A percentile compares a stretch with the other conserved stretches of the same genome.
Conservation (phyloP, 495 filamentous ascomycete species). For the Rhizodiscina lignyota region DNA sequence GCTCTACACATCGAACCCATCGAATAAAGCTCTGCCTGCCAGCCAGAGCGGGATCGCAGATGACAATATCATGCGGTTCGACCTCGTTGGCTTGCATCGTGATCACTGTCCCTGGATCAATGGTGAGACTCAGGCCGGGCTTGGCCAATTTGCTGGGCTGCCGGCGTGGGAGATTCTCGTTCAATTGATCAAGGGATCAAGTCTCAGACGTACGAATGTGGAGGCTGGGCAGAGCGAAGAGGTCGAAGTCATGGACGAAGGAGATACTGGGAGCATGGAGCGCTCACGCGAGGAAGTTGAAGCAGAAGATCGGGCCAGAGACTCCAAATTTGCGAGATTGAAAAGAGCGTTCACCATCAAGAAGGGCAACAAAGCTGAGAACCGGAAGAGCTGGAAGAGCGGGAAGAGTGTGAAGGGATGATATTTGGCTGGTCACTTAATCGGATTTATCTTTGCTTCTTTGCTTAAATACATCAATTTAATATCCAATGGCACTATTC, state of each 20-base stretch:
- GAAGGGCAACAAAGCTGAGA: no score
- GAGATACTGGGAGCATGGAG: not conserved
- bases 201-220: constrained; percentile 1
- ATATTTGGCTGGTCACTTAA: no score
- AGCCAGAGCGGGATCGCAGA: constrained; percentile 22
- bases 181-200: constrained; percentile 5
- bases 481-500: no score
- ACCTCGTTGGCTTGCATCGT: constrained; percentile 20
- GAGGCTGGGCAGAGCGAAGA: constrained; percentile 1
- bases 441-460: no score
- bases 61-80: constrained; percentile 15
- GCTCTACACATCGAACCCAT: constrained; percentile 44
- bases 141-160: constrained; percentile 13
- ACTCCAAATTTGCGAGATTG: not conserved
- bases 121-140: constrained; percentile 12
- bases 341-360: not conserved
- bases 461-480: no score
- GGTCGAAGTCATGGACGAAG: not conserved
- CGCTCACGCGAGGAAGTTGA: constrained; percentile 3
- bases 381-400: no score
- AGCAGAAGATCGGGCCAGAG: not conserved
- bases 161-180: constrained; percentile 18
- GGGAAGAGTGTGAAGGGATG: no score
- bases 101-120: constrained; percentile 28
- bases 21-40: constrained; percentile 5